Evolutionary conservation across 148 eudicot species (phyloP), one percentile per base, ranked within the genome.

Genomic region (Simmondsia chinensis): DNA sequence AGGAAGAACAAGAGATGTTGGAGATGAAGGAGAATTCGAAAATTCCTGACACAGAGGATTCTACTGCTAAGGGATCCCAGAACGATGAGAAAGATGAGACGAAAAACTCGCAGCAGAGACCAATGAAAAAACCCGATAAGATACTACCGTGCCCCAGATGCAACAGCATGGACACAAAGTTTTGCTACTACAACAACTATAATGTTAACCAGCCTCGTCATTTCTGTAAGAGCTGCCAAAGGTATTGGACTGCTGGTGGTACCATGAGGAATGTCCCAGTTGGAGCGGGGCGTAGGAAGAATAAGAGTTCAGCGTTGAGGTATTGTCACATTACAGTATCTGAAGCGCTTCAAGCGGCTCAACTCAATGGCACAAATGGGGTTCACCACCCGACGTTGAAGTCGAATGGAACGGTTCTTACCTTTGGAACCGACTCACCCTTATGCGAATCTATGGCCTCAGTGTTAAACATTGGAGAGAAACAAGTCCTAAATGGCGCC

Each of bases 211-310:
- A 89, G 47, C 97, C 97, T 2, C 74, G 97, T 1, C 94, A 89
- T 39, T 89, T 89, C 40, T 89, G 97, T 70, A 89, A 74, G 81
- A 68, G 82, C 60, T 89, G 97, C 27, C 97, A 89, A 57, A 67
- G 97, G 43, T 89, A 89, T 56, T 89, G 97, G 97, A 89, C 97
- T 11, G 93, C 97, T 15, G 97, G 97, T 17, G 97, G 97, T 6
- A 76, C 82, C 24, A 89, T 82, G 97, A 71, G 97, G 69, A 89
- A 74, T 20, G 83, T 89, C 17, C 85, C 95, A 0, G 88, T 89
- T 3, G 97, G 97, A 0, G 84, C 97, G 20, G 97, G 97, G 0
- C 79, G 97, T 9, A 74, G 97, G 10, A 89, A 82, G 75, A 89
- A 69, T 63, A 89, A 89, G 78, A 81, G 59, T 27, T 65, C 83